Conservation (phyloP, 768 basidiomycete genomes). For the Floccularia luteovirens region DNA sequence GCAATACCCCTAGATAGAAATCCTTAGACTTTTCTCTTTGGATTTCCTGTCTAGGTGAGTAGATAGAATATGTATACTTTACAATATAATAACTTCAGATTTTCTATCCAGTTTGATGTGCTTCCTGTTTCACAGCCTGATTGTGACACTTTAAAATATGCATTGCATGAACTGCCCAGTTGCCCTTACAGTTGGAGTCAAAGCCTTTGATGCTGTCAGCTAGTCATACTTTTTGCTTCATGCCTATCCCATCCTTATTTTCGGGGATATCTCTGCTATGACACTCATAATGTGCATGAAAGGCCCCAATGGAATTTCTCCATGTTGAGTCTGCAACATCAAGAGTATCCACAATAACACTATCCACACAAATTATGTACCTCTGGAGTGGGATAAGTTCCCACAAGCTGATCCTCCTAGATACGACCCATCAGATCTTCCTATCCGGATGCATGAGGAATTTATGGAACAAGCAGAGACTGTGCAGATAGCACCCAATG, state of each 20-base stretch:
- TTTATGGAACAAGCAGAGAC: slow-evolving; percentile 15
- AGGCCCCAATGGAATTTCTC: slow-evolving; percentile 29
- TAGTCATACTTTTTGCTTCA: slow-evolving; percentile 6
- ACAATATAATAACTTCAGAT: no score
- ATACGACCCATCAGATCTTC: slow-evolving; percentile 23
- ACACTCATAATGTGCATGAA: slow-evolving; percentile 23
- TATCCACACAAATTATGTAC: slow-evolving; percentile 18
- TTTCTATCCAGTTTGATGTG: no score
- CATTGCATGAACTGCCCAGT: no score
- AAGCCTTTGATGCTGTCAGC: slow-evolving; percentile 16
- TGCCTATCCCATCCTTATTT: slow-evolving; percentile 11
- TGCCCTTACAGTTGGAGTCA: no score
- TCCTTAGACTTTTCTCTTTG: no score
- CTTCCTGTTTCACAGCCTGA: no score
- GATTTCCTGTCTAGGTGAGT: no score
- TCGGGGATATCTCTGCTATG: slow-evolving; percentile 16
- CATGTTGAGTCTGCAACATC: slow-evolving; percentile 29
- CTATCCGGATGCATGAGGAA: slow-evolving; percentile 20
- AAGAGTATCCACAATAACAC: slow-evolving; percentile 10
- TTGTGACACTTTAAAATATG: no score
- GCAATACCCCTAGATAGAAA: no score
- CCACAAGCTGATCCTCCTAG: not conserved
- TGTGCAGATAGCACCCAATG: slow-evolving; percentile 16
- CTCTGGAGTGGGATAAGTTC: slow-evolving; percentile 12
- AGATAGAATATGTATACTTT: no score